Evolutionary conservation across 106 monocot genomes (phyloP).

Genomic region (Acanthochlamys bracteata): DNA sequence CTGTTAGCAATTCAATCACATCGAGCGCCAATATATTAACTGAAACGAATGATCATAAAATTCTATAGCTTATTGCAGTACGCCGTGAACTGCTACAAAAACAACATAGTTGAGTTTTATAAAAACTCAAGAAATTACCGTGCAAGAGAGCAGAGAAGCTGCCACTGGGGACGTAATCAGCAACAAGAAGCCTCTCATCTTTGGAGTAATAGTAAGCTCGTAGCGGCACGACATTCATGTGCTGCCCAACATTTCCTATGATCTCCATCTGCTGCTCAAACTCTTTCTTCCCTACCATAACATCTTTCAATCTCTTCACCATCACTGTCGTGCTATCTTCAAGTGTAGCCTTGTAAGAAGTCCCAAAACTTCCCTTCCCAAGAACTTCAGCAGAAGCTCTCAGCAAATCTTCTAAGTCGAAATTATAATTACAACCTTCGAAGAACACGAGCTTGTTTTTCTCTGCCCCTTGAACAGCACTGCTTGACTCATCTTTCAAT

Average conservation of each 20-base stretch:
- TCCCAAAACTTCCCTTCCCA: conserved; percentile 94
- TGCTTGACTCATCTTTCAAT: conserved; percentile 63
- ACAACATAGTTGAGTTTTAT: background rate
- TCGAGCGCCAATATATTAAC: background rate
- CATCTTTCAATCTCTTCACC: conserved; percentile 91
- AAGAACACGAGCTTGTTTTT: conserved; percentile 89
- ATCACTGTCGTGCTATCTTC: conserved; percentile 91
- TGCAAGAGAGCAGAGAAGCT: conserved; percentile 63
- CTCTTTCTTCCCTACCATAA: conserved; percentile 73
- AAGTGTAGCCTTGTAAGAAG: conserved; percentile 88
- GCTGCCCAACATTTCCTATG: conserved; percentile 64
- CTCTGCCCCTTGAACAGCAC: conserved; percentile 78
- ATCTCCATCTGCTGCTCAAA: conserved; percentile 98
- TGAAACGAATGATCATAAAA: background rate
- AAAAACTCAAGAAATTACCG: conserved; percentile 32
- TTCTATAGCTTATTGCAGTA: too few relatives aligned
- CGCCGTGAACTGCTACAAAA: background rate
- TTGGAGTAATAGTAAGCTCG: conserved; percentile 97
- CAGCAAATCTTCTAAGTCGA: conserved; percentile 89
- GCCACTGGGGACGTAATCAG: conserved; percentile 57
- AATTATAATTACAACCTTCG: conserved; percentile 74
- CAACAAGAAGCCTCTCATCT: conserved; percentile 95
- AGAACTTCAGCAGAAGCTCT: conserved; percentile 97
- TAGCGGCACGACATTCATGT: conserved; percentile 64
- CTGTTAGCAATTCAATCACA: conserved; percentile 10